A percentile compares a stretch with the other conserved stretches of the same genome.
Conservation (phyloP, 495 filamentous ascomycete genomes). For the Trichoderma erinaceum region DNA sequence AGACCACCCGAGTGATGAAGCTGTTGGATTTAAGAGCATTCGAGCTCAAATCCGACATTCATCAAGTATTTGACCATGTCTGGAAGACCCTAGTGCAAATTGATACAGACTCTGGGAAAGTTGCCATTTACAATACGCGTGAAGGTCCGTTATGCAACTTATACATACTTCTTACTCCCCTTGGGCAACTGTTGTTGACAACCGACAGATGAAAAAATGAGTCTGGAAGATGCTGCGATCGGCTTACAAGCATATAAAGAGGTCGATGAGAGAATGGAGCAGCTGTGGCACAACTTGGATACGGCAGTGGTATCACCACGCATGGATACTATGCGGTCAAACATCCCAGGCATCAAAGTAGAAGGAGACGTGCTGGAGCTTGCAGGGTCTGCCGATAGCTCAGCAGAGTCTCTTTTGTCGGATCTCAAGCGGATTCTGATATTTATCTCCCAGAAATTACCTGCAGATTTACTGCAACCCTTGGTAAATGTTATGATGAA, state of each 20-base stretch:
- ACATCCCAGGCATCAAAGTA: conserved; percentile 30
- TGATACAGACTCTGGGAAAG: conserved; percentile 40
- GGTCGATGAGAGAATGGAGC: conserved; percentile 41
- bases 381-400: conserved; percentile 31
- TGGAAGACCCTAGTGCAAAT: conserved; percentile 52
- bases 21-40: conserved; percentile 43
- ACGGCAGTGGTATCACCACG: conserved; percentile 44
- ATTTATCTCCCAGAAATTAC: conserved; percentile 61
- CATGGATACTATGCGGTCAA: conserved; percentile 30
- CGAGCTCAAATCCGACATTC: conserved; percentile 50
- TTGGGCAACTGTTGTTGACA: conserved; percentile 24
- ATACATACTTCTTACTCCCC: not conserved
- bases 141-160: conserved; percentile 29
- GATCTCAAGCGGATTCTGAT: conserved; percentile 57
- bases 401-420: conserved; percentile 43
- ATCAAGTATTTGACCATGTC: conserved; percentile 51
- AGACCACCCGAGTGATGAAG: conserved; percentile 42
- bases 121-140: conserved; percentile 42
- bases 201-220: conserved; percentile 40
- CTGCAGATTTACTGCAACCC: conserved; percentile 51
- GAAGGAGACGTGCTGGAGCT: conserved; percentile 32
- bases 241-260: conserved; percentile 47
- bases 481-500: conserved; percentile 65
- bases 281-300: conserved; percentile 48
- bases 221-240: conserved; percentile 40